Base-by-base conservation (phyloP, 2,329 filamentous ascomycete species). In the Didymella segeticola region DNA sequence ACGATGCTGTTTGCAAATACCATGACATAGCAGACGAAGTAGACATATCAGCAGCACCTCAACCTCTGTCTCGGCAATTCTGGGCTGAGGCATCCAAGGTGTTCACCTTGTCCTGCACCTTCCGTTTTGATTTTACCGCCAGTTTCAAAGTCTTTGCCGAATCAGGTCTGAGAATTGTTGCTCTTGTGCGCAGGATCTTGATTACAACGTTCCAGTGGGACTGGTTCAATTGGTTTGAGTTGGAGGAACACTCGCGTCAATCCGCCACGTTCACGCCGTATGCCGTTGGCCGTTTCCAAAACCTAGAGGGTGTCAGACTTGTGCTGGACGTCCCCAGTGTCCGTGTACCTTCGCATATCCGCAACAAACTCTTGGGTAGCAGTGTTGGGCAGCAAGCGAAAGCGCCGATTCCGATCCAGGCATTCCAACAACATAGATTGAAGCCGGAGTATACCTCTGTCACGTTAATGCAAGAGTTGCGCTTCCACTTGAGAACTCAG, bases 391-490 rank as follows among this genome's bases (percentile, higher is more conserved):
- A 25, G 43, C 1, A 1, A 14, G 4, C 6, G 12, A 3, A 27
- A 1, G 23, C 42, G 11, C 7, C 29, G n/a, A n/a, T 4, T 6
- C 10, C n/a, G 11, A 34, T 49, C 12, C 37, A 22, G 1, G 12
- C 46, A 4, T 48, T 48, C n/a, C 46, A 48, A 26, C 46, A 48
- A 22, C 46, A 48, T 20, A 48, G 34, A 22, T 20, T 48, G n/a
- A 49, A 36, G 12, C 12, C 20, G 8, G 15, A 49, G 3, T 23
- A 29, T 11, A 49, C 46, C 1, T 23, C 23, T 5, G 25, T 50
- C 17, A 20, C 9, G 0, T 2, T 50, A 14, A 6, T 5, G 17
- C 8, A n/a, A n/a, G n/a, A n/a, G n/a, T n/a, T n/a, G n/a, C n/a
- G n/a, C n/a, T n/a, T n/a, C n/a, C n/a, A n/a, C n/a, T n/a, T n/a